Base-by-base conservation (phyloP, 805 yeast species). In the Yarrowia alimentaria region DNA sequence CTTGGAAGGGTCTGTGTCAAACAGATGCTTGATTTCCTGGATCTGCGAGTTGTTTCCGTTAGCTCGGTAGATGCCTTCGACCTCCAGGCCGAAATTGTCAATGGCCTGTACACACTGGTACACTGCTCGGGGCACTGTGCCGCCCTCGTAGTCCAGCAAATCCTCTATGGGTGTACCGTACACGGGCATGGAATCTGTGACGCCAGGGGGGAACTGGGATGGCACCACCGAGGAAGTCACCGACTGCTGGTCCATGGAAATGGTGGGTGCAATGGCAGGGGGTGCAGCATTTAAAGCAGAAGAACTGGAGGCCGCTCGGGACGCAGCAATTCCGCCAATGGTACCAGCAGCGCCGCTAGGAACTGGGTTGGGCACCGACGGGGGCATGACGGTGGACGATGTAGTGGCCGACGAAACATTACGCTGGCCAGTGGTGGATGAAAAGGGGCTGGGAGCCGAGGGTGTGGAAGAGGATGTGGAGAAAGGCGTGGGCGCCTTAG, bases 21-120 rank as follows among this genome's bases (percentile, higher is more conserved):
- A 84, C 42, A 81, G 73, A 16, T 79, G 83, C 58, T 77, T 80
- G 55, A 91, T 69, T 54, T 81, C 85, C 57, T 83, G 83, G 10
- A 93, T 82, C 31, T 85, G 83, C 6, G 81, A 66, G 32, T 77
- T 79, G 64, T 84, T 86, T 0, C 96, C 96, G 49, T 85, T 81
- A 25, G 87, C 80, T 52, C 97, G 74, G 65, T 93, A 93, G 26
- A 93, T 82, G 0, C 98, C 98, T 63, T 89, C 97, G 25, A 85
- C 71, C 47, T 86, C 83, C 29, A 84, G 64, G 1, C 99, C 99
- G 63, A 84, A 81, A 31, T 74, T 75, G 62, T 93, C 98, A 26
- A 93, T 81, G 6, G 90, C 83, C 56, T 81, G 83, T 47, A 91
- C 85, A 72, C 97, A 90, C 62, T 83, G 86, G 56, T 83, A 81